A percentile compares a stretch with the other conserved stretches of the same genome.
Evolutionary conservation across 163 green algal species (phyloP).

Genomic region (Chloromonas sp.): DNA sequence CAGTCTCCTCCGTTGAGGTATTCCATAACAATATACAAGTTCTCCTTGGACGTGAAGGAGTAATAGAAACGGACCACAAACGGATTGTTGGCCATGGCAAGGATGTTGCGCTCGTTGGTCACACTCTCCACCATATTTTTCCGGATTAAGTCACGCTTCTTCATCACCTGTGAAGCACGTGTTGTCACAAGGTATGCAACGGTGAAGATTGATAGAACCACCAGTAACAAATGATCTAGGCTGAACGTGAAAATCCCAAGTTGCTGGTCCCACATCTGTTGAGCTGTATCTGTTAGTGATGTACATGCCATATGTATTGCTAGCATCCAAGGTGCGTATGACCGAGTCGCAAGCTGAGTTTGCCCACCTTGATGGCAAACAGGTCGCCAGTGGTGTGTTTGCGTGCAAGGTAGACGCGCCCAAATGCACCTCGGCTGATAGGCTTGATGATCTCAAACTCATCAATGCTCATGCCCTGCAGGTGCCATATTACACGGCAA

Average conservation of each 20-base stretch:
- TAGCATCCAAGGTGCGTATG: no score
- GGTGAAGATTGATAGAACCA: no score
- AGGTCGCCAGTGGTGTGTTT: conserved; percentile 76
- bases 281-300: no score
- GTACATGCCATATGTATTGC: no score
- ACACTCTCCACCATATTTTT: conserved; percentile 94
- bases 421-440: conserved; percentile 87
- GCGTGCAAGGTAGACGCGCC: conserved; percentile 83
- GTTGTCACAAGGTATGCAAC: no score
- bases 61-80: conserved; percentile 91
- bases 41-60: conserved; percentile 76
- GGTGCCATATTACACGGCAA: no score
- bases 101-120: conserved; percentile 89
- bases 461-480: conserved; percentile 63
- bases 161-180: conserved; percentile 68
- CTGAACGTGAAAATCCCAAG: no score
- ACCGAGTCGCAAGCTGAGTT: neutral
- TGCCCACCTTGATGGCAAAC: conserved; percentile 80
- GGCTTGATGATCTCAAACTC: conserved; percentile 95
- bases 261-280: no score
- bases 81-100: conserved; percentile 83
- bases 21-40: conserved; percentile 98
- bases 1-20: conserved; percentile 77
- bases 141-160: conserved; percentile 85
- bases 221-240: no score